These are phyloP conservation scores for Naganishia albida DNA, from an alignment of 1,284 basidiomycete species.

Conservation along the genomic window DNA sequence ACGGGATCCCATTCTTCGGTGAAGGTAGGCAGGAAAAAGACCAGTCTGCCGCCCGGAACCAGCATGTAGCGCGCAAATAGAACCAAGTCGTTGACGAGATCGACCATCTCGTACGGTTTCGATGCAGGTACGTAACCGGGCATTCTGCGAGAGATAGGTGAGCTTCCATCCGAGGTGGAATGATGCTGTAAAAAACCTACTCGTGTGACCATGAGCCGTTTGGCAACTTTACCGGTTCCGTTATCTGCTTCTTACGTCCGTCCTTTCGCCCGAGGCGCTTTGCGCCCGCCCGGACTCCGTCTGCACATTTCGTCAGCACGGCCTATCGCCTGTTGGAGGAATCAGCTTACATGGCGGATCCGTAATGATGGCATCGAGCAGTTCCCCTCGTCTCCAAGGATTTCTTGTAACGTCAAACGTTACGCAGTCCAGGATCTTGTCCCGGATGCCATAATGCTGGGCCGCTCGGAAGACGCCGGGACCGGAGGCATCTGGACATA, in stretches of 20 bases:
- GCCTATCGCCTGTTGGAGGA: background rate
- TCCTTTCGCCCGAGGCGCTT: conserved; percentile 79
- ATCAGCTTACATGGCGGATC: conserved; percentile 79
- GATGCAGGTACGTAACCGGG: conserved; percentile 80
- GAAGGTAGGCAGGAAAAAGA: conserved; percentile 92
- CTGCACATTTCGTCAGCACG: conserved; percentile 53
- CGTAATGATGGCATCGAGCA: conserved; percentile 93
- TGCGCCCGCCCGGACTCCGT: conserved; percentile 94
- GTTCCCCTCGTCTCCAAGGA: conserved; percentile 81
- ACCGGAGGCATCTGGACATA: conserved; percentile 52
- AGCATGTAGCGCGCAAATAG: conserved; percentile 79
- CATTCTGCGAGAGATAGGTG: conserved; percentile 56
- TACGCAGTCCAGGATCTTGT: conserved; percentile 77
- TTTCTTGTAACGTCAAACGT: conserved; percentile 88
- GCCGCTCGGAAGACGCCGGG: conserved; percentile 80
- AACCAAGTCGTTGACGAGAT: conserved; percentile 78
- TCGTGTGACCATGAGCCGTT: conserved; percentile 52
- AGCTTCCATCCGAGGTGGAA: background rate
- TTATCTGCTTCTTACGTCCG: conserved; percentile 45
- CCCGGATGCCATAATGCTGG: conserved; percentile 75
- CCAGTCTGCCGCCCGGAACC: conserved; percentile 80
- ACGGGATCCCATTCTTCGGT: conserved; percentile 85
- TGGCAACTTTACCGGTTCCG: conserved; percentile 47
- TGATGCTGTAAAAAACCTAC: conserved; percentile 54
- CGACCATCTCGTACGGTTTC: conserved; percentile 88